Base-by-base conservation (phyloP, 169 alveolate genomes). In the Cryptosporidium tyzzeri region DNA sequence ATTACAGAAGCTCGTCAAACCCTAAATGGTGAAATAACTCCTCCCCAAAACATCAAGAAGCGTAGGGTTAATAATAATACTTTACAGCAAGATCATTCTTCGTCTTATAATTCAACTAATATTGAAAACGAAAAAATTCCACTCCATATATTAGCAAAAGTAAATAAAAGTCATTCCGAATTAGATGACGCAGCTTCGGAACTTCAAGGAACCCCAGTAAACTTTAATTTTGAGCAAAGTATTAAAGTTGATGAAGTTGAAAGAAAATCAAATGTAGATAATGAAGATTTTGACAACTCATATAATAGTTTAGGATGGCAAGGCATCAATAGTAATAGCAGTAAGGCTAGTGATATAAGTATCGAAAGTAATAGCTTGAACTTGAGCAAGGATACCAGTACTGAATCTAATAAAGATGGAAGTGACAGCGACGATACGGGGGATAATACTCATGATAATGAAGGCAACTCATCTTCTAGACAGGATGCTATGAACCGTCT, bases 401-500 rank as follows among this genome's bases (percentile, higher is more conserved):
- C 61, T 6, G 68, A 67, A 39, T 61, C 89, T 21, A 80, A 65
- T 62, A 73, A 31, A 55, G 89, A 65, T 18, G 70, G 70, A 37
- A 67, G 67, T 39, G 65, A 65, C 44, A 70, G 39, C 5, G 65
- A 67, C 23, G 75, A 61, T 9, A 80, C 55, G n/a, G 89, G 53
- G 8, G 89, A 65, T 23, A 80, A 41, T 65, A 50, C 23, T n/a
- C 80, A 65, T 12, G 75, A 80, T 5, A 37, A 65, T 23, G 75
- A 59, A 26, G 75, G 68, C 10, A 41, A 35, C 12, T 9, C 80
- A n/a, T 80, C 89, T 44, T 80, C 89, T 50, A 59, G 80, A 44
- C 89, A 80, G 44, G 89, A 80, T 80, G 89, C 89, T 16, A 65
- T 80, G 89, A 80, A 80, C 65, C 73, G 89, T 44, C 89, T 80